Evolutionary conservation across 306 rosid genomes (phyloP).

Genomic region (Trifolium repens): DNA sequence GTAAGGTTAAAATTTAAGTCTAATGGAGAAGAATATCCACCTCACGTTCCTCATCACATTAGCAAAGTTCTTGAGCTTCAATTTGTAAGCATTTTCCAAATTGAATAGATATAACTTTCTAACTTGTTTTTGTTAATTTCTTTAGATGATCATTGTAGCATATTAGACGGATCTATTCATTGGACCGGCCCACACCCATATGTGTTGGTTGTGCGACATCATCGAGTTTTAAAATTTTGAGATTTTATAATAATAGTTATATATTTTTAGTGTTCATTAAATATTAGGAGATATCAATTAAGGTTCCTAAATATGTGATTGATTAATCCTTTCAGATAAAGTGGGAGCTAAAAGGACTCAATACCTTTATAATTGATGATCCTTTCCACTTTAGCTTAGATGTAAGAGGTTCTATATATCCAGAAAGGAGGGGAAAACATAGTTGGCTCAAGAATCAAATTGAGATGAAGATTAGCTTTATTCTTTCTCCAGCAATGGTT

Average conservation of each 20-base stretch:
- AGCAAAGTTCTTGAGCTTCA: slow-evolving; percentile 53
- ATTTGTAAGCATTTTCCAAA: slow-evolving; percentile 48
- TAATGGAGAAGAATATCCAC: slow-evolving; percentile 55
- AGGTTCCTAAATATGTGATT: too few relatives aligned
- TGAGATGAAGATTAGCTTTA: slow-evolving; percentile 44
- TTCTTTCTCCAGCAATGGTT: slow-evolving; percentile 39
- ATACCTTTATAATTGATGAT: not conserved
- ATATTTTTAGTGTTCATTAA: too few relatives aligned
- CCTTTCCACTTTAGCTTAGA: slow-evolving; percentile 25
- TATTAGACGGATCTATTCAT: too few relatives aligned
- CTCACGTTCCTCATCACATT: slow-evolving; percentile 52
- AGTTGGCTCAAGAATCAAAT: slow-evolving; percentile 46
- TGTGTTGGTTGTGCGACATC: too few relatives aligned
- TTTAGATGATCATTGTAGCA: not conserved
- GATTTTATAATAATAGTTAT: too few relatives aligned
- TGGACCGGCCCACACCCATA: too few relatives aligned
- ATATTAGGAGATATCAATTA: too few relatives aligned
- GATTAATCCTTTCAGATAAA: slow-evolving; percentile 34
- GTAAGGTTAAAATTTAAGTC: slow-evolving; percentile 51
- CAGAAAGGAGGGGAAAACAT: slow-evolving; percentile 47
- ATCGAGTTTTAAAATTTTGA: too few relatives aligned
- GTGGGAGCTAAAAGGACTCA: slow-evolving; percentile 50
- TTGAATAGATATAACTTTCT: not conserved
- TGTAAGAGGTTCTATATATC: slow-evolving; percentile 43
- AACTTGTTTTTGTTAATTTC: slow-evolving; percentile 18